Evolutionary conservation across 2,329 filamentous ascomycete genomes (phyloP).

Genomic region (Colletotrichum sp.): DNA sequence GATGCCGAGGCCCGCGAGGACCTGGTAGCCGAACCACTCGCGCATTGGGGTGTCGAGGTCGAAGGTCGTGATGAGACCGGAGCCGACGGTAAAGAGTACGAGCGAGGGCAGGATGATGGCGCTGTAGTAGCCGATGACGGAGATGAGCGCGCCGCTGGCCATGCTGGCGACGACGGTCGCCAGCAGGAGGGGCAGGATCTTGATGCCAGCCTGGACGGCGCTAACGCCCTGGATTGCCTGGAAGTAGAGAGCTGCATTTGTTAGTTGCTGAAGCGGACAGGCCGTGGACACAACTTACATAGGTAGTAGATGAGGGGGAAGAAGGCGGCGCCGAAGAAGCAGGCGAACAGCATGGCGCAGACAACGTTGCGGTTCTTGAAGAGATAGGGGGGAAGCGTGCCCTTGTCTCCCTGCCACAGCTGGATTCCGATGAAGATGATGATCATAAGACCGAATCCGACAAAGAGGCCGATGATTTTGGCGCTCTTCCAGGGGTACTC

Average conservation of each 20-base stretch:
- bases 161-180: slow-evolving; percentile 54
- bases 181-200: slow-evolving; percentile 58
- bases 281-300: slow-evolving; percentile 36
- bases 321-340: slow-evolving; percentile 56
- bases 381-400: slow-evolving; percentile 53
- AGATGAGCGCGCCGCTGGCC: slow-evolving; percentile 45
- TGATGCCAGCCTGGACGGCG: slow-evolving; percentile 60
- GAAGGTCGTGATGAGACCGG: slow-evolving; percentile 61
- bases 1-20: slow-evolving; percentile 58
- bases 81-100: slow-evolving; percentile 48
- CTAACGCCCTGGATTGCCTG: slow-evolving; percentile 57
- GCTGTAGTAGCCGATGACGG: slow-evolving; percentile 47
- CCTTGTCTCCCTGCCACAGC: slow-evolving; percentile 50
- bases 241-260: slow-evolving; percentile 51
- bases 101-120: slow-evolving; percentile 46
- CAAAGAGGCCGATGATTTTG: slow-evolving; percentile 55
- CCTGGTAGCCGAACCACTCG: slow-evolving; percentile 65
- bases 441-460: slow-evolving; percentile 50
- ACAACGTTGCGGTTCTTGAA: slow-evolving; percentile 48
- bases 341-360: slow-evolving; percentile 44
- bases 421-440: slow-evolving; percentile 52
- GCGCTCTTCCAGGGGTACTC: slow-evolving; percentile 54
- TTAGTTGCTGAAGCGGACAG: background rate
- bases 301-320: slow-evolving; percentile 60
- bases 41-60: slow-evolving; percentile 47